Evolutionary conservation across 352 stramenopile genomes (phyloP), one percentile per base, ranked within the genome.

Genomic region (Pythium graminicola): DNA sequence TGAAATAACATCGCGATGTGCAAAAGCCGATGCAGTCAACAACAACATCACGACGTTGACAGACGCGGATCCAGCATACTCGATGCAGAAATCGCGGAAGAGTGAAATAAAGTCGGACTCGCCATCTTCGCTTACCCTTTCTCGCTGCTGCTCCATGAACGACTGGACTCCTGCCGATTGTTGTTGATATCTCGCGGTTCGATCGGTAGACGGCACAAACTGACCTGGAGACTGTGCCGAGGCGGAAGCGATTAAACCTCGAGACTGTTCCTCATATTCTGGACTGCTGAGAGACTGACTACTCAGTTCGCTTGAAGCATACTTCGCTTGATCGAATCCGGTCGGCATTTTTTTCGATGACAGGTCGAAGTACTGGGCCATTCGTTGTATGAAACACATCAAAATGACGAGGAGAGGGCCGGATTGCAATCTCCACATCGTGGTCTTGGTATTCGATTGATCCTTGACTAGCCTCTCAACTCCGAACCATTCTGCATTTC

Each of bases 1-100:
- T 13, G 83, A 85, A 29, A 92, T 71, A 16, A 88, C 54, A 44
- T 91, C 81, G 57, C 81, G 73, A 45, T 88, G 83, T 1, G 87
- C 64, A 52, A 93, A 94, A 40, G 74, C 73, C 17, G 83, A 88
- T n/a, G 87, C 66, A 40, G 78, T 85, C 7, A 94, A 51, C 52
- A 86, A 44, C 2, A 92, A 57, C 67, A 87, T 89, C 39, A 88
- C 69, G 2, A 89, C 57, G 43, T 88, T 90, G 28, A 93, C 78
- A 1, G 76, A 88, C 22, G 78, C 76, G 26, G 85, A 84, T 42
- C 71, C 82, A 9, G 80, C 80, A 57, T 91, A 89, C 36, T 71
- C 76, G 36, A 78, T 71, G 32, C 77, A 80, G 38, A 91, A 89
- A 19, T 64, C 69, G 17, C 76, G 62, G 35, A 91, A 65, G 26